phyloP scores from a whole-genome alignment of 257 asterid genomes.

The Sherardia arvensis region DNA sequence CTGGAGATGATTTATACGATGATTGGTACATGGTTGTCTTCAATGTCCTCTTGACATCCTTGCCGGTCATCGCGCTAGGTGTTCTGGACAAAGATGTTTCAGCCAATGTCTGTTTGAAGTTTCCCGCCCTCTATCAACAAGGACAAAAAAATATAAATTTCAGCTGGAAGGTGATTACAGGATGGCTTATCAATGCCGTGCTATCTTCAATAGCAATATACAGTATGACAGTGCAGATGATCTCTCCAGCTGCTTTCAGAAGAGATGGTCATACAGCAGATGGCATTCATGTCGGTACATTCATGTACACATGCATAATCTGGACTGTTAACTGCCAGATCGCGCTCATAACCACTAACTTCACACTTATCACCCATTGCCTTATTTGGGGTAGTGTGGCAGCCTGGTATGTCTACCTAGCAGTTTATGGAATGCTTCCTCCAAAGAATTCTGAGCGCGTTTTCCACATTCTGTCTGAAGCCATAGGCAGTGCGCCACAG shows the following conservation, averaged over 20 bases:
- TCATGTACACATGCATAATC: conserved; percentile 48
- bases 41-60: conserved; percentile 62
- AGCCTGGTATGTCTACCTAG: conserved; percentile 43
- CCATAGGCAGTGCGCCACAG: conserved; percentile 31
- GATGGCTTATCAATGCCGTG: conserved; percentile 48
- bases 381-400: conserved; percentile 58
- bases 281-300: conserved; percentile 38
- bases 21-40: conserved; percentile 69
- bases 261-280: conserved; percentile 33
- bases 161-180: conserved; percentile 44
- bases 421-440: conserved; percentile 25
- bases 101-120: conserved; percentile 52
- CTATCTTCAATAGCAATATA: conserved; percentile 36
- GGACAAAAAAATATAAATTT: conserved; percentile 43
- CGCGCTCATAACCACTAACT: conserved; percentile 43
- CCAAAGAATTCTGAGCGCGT: conserved; percentile 19
- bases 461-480: conserved; percentile 25
- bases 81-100: conserved; percentile 64
- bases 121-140: conserved; percentile 51
- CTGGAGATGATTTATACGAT: conserved; percentile 48
- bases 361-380: no score
- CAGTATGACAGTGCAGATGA: conserved; percentile 21
- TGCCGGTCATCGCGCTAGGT: conserved; percentile 60
- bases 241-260: conserved; percentile 31
- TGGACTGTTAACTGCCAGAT: conserved; percentile 66